phyloP scores from a whole-genome alignment of 805 yeast genomes.

The Isabelozyma gotoi region DNA sequence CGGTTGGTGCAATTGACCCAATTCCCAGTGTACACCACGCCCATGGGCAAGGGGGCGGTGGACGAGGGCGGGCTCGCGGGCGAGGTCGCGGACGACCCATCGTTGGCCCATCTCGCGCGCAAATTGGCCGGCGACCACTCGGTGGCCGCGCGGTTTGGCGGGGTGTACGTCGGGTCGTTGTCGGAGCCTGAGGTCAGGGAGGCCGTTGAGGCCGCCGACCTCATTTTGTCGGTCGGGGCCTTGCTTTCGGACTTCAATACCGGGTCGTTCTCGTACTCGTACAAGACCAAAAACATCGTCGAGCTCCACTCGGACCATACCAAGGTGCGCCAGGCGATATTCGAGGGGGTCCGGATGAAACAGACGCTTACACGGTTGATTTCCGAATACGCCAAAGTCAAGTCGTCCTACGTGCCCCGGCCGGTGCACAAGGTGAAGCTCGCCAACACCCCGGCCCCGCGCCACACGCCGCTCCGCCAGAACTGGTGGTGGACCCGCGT shows the following conservation, averaged over 20 bases:
- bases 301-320: slow-evolving; percentile 44
- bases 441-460: slow-evolving; percentile 42
- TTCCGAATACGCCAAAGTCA: slow-evolving; percentile 33
- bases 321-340: slow-evolving; percentile 38
- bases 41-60: slow-evolving; percentile 41
- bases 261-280: slow-evolving; percentile 39
- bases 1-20: slow-evolving; percentile 35
- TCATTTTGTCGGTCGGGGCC: slow-evolving; percentile 37
- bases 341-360: slow-evolving; percentile 43
- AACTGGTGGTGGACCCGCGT: slow-evolving; percentile 70
- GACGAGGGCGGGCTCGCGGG: slow-evolving; percentile 37
- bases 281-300: slow-evolving; percentile 37
- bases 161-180: slow-evolving; percentile 40
- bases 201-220: slow-evolving; percentile 36
- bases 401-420: slow-evolving; percentile 46
- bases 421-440: slow-evolving; percentile 55
- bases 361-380: slow-evolving; percentile 47
- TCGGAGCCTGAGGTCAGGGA: slow-evolving; percentile 36
- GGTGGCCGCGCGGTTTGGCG: slow-evolving; percentile 32
- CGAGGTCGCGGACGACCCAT: slow-evolving; percentile 24
- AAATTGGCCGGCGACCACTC: slow-evolving; percentile 17
- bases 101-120: slow-evolving; percentile 18
- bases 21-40: slow-evolving; percentile 40
- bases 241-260: slow-evolving; percentile 42
- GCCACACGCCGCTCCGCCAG: slow-evolving; percentile 43